Percentiles rank a stretch among this genome's conserved stretches.
Conservation (phyloP, 2,329 filamentous ascomycete genomes). For the Exophiala sp. region DNA sequence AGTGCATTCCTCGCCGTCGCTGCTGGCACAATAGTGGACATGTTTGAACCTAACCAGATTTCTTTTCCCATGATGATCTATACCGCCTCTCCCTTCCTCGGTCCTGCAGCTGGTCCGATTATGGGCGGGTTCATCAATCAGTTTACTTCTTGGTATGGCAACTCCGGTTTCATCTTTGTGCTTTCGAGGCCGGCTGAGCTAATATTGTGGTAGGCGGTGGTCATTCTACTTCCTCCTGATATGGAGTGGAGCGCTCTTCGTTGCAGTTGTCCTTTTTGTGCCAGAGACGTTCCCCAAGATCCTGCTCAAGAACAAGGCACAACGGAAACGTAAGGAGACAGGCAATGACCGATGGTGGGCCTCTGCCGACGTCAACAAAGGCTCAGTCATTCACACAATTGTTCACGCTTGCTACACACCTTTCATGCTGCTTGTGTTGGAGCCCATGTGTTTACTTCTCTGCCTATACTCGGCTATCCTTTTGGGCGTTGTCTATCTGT, state of each 20-base stretch:
- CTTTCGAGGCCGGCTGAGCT: no score
- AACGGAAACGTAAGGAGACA: conserved; percentile 66
- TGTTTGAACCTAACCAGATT: conserved; percentile 59
- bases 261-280: conserved; percentile 63
- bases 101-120: conserved; percentile 36
- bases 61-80: conserved; percentile 72
- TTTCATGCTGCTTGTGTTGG: conserved; percentile 70
- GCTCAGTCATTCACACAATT: conserved; percentile 60
- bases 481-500: conserved; percentile 82
- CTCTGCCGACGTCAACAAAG: conserved; percentile 65
- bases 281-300: conserved; percentile 78
- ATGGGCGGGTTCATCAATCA: conserved; percentile 58
- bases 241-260: conserved; percentile 63
- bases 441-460: conserved; percentile 79
- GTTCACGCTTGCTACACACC: conserved; percentile 54
- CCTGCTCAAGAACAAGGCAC: conserved; percentile 68
- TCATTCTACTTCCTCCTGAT: conserved; percentile 80
- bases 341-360: conserved; percentile 65
- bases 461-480: conserved; percentile 78
- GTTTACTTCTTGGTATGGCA: conserved; percentile 46
- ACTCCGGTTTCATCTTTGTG: conserved; percentile 2
- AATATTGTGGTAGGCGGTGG: conserved; percentile 54
- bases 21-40: conserved; percentile 65
- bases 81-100: conserved; percentile 58
- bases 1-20: conserved; percentile 64